Base-by-base conservation (phyloP, 352 stramenopile species). In the Phytophthora citrophthora region DNA sequence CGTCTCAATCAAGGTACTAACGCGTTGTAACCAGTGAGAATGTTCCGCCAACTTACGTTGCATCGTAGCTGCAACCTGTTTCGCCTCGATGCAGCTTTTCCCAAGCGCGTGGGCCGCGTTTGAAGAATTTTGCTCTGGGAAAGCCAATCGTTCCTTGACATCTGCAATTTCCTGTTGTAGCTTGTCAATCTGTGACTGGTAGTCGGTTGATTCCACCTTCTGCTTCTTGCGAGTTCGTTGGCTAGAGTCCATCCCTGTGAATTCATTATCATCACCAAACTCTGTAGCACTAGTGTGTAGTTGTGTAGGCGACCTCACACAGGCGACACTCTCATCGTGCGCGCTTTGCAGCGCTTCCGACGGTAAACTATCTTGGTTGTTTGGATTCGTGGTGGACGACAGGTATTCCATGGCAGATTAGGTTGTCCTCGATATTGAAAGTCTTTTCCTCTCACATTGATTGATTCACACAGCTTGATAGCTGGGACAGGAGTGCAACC, bases 31-130 rank as follows among this genome's bases (percentile, higher is more conserved):
- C 83, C 83, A 92, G 9, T 70, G 45, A 0, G 51, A 27, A 61
- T 92, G 83, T 15, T 85, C 77, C 0, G 64, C 66, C 23, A 92
- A 57, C 52, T 89, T 88, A 4, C 66, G 59, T 16, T 65, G 71
- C 29, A 90, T 52, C 9, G 71, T 82, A 1, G 34, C 55, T 2
- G 74, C 61, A 2, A 51, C 70, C 34, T 78, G 54, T 49, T 84
- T 72, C 36, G 77, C 73, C 20, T 83, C 72, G 3, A 87, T 53
- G 10, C 61, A 71, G 2, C 75, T 26, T 41, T 67, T 68, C 2
- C 34, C 62, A 5, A 76, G 45, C 23, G 60, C 40, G 5, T 52
- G 45, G 10, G 40, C 38, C 20, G 39, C 7, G 15, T 53, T 45
- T 12, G 45, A 46, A 2, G 46, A 57, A 16, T 55, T 6, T 10